Base-by-base conservation (phyloP, 179 eudicot genomes). In the Carnegiea gigantea region DNA sequence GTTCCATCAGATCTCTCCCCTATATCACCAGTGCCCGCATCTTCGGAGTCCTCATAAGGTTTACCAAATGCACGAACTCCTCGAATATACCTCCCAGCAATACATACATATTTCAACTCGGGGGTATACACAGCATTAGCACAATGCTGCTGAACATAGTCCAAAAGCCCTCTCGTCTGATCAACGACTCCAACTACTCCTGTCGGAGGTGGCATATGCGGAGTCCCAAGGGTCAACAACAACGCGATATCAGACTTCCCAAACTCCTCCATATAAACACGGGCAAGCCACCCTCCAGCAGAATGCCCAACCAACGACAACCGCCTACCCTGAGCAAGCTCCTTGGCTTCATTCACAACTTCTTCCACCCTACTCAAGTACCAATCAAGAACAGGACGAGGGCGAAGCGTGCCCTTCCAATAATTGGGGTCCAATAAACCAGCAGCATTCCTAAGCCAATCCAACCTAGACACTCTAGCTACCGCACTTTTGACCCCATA, bases 271-370 rank as follows among this genome's bases (percentile, higher is more conserved):
- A 95, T 84, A 86, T 92, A 95, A 46, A 95, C 93, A 40, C 99
- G 94, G 51, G 97, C 99, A 71, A 94, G 91, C 99, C 99, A 95
- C 67, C 99, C 99, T 82, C 99, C 99, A 1, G 99, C 98, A 30
- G 99, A 95, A 83, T 95, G 99, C 46, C 99, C 99, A 54, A 95
- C 87, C 83, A 94, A 85, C 21, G 98, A 92, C 38, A 93, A 79
- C 13, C 60, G 70, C 80, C 83, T 81, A 83, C 92, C 94, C 88
- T 83, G 81, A 64, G 92, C 84, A 49, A 89, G 86, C 84, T 92
- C 89, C 83, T 84, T 89, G 18, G 98, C 98, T 84, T 94, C 92
- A 70, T 28, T 86, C 20, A 94, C 89, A 76, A 97, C 99, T 44
- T 91, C 92, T 78, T 90, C 91, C 67, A 95, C 86, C 85, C 97